These are phyloP conservation scores for Phaffia tasmanica DNA, from an alignment of 768 basidiomycete species.

Conservation along the genomic window DNA sequence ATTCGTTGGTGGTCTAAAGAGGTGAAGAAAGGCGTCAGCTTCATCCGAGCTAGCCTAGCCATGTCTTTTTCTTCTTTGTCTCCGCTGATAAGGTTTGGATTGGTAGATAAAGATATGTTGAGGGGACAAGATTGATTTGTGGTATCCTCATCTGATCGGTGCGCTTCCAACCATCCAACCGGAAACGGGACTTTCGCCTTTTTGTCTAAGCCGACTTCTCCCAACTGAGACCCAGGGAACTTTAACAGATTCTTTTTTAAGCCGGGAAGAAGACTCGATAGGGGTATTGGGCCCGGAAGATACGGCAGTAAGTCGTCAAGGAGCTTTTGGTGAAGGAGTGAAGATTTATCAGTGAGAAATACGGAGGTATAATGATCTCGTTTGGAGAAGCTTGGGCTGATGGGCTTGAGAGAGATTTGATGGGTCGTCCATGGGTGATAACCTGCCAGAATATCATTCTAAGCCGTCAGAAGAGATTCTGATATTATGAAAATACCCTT, in stretches of 20 bases:
- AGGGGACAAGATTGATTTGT: too few relatives aligned
- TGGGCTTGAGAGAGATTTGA: constrained; percentile 48
- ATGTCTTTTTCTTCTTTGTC: too few relatives aligned
- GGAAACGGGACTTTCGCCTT: constrained; percentile 15
- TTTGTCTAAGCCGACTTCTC: constrained; percentile 80
- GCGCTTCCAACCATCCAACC: too few relatives aligned
- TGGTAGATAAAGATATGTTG: too few relatives aligned
- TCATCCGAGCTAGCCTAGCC: too few relatives aligned
- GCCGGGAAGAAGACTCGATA: constrained; percentile 50
- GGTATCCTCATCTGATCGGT: too few relatives aligned
- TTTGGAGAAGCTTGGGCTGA: constrained; percentile 40
- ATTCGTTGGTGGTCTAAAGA: constrained; percentile 68
- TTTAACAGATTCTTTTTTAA: constrained; percentile 51
- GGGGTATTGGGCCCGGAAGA: constrained; percentile 61
- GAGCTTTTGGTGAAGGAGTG: constrained; percentile 36
- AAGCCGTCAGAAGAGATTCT: background rate
- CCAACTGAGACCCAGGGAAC: constrained; percentile 67
- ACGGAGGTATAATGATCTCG: constrained; percentile 64
- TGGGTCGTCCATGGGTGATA: constrained; percentile 93
- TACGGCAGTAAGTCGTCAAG: constrained; percentile 51
- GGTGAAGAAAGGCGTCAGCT: constrained; percentile 63
- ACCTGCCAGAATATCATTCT: constrained; percentile 43
- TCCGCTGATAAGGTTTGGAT: too few relatives aligned
- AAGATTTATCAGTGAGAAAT: constrained; percentile 44
- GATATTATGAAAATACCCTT: too few relatives aligned